Conservation (phyloP, 2,329 filamentous ascomycete species). For the Elsinoe ampelina region DNA sequence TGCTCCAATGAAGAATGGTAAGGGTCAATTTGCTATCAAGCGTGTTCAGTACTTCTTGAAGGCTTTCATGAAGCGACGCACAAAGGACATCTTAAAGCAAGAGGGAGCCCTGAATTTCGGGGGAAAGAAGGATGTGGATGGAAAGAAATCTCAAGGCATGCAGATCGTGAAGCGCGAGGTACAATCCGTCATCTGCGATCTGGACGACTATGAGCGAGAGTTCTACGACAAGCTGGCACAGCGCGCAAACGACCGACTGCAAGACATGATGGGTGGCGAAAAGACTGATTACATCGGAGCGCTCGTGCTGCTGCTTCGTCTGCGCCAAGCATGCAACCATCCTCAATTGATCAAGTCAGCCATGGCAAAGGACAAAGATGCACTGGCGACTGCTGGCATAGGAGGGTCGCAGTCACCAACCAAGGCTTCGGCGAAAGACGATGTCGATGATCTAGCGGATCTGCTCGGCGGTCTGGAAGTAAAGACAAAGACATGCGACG, state of each 20-base stretch:
- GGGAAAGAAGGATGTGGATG: conserved; percentile 52
- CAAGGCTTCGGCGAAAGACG: conserved; percentile 41
- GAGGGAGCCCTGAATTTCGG: conserved; percentile 73
- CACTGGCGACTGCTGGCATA: conserved; percentile 50
- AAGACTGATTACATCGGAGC: conserved; percentile 88
- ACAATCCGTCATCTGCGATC: conserved; percentile 65
- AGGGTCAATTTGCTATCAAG: conserved; percentile 79
- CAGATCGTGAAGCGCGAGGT: conserved; percentile 88
- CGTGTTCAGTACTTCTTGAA: conserved; percentile 76
- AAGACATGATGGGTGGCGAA: conserved; percentile 74
- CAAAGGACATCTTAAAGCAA: conserved; percentile 90
- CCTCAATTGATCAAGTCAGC: conserved; percentile 79
- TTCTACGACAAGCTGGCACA: conserved; percentile 81
- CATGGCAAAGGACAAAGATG: conserved; percentile 79
- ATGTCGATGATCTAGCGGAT: conserved; percentile 75
- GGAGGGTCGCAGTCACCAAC: conserved; percentile 36
- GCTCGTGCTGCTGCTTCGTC: conserved; percentile 77
- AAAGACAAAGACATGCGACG: conserved; percentile 66
- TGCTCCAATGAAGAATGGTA: conserved; percentile 77
- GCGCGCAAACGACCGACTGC: conserved; percentile 75
- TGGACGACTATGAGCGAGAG: conserved; percentile 67
- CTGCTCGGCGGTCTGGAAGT: conserved; percentile 79
- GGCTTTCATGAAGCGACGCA: conserved; percentile 97
- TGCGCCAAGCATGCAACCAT: conserved; percentile 92
- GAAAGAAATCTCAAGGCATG: conserved; percentile 56